Percentiles rank a stretch among this genome's conserved stretches.
Conservation (phyloP, 176 grass and related monocot species). For the Ensete glaucum region DNA sequence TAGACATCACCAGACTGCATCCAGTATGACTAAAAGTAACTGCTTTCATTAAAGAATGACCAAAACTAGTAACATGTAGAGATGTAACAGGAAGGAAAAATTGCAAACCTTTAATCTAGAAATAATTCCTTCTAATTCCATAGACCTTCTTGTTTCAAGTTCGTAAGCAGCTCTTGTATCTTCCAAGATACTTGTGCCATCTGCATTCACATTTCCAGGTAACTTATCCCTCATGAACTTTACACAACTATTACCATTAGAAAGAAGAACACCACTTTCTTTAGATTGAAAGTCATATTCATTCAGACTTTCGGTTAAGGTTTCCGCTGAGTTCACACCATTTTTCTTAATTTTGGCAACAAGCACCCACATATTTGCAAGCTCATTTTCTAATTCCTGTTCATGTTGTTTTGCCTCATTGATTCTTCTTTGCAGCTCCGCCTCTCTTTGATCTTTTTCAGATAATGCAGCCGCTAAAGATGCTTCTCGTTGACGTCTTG, state of each 20-base stretch:
- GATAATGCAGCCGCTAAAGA: slow-evolving; percentile 58
- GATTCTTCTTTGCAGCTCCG: slow-evolving; percentile 59
- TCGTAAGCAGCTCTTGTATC: slow-evolving; percentile 58
- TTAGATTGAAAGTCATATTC: slow-evolving; percentile 38
- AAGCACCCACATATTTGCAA: slow-evolving; percentile 81
- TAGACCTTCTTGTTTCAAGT: slow-evolving; percentile 52
- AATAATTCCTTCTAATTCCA: slow-evolving; percentile 61
- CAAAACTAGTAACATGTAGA: background rate
- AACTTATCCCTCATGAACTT: slow-evolving; percentile 22
- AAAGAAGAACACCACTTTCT: slow-evolving; percentile 44
- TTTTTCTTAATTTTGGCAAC: slow-evolving; percentile 73
- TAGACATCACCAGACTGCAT: background rate
- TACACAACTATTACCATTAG: slow-evolving; percentile 27
- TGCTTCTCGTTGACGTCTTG: slow-evolving; percentile 78
- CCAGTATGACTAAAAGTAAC: background rate
- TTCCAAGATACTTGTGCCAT: slow-evolving; percentile 50
- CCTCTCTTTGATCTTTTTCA: slow-evolving; percentile 59
- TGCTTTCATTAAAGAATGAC: background rate
- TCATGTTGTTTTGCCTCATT: slow-evolving; percentile 69
- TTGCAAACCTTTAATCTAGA: slow-evolving; percentile 68
- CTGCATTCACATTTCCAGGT: slow-evolving; percentile 35
- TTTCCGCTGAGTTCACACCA: slow-evolving; percentile 33
- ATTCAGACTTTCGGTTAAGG: slow-evolving; percentile 28
- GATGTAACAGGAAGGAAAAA: background rate
- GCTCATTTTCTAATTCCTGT: slow-evolving; percentile 71